phyloP scores from a whole-genome alignment of 352 stramenopile genomes.

The Lagenidium sp. region DNA sequence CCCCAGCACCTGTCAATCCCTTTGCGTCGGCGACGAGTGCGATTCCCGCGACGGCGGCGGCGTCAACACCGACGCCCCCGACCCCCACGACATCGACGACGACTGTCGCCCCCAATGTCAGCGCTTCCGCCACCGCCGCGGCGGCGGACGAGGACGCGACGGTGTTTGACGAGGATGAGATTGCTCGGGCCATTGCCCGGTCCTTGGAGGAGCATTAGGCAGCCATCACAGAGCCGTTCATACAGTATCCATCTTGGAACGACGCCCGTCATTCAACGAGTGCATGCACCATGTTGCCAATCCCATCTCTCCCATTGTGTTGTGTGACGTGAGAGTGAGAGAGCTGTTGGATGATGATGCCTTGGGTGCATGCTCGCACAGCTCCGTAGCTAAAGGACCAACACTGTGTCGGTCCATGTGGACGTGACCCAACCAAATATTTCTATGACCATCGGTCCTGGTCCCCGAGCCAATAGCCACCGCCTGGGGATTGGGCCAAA shows the following conservation, averaged over 20 bases:
- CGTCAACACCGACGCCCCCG: conserved; percentile 8
- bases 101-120: too few species aligned
- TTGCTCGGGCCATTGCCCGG: conserved; percentile 65
- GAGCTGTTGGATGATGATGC: too few species aligned
- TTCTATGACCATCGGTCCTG: conserved; percentile 14
- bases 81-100: conserved; percentile 7
- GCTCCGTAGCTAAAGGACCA: too few species aligned
- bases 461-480: conserved; percentile 1
- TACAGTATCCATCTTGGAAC: too few species aligned
- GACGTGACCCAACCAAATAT: too few species aligned
- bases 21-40: conserved; percentile 23
- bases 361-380: too few species aligned
- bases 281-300: too few species aligned
- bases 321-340: too few species aligned
- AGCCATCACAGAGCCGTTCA: too few species aligned
- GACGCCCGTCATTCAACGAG: too few species aligned
- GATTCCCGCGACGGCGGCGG: conserved; percentile 1
- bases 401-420: too few species aligned
- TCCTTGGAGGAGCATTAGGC: conserved; percentile 65
- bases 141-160: conserved; percentile 8
- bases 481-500: conserved; percentile 21
- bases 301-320: too few species aligned
- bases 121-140: conserved; percentile 7
- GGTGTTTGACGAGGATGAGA: conserved; percentile 67
- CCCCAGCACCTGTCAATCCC: conserved; percentile 6